These are phyloP conservation scores for Phialophora expanda DNA, from an alignment of 2,329 filamentous ascomycete genomes.

Conservation along the genomic window DNA sequence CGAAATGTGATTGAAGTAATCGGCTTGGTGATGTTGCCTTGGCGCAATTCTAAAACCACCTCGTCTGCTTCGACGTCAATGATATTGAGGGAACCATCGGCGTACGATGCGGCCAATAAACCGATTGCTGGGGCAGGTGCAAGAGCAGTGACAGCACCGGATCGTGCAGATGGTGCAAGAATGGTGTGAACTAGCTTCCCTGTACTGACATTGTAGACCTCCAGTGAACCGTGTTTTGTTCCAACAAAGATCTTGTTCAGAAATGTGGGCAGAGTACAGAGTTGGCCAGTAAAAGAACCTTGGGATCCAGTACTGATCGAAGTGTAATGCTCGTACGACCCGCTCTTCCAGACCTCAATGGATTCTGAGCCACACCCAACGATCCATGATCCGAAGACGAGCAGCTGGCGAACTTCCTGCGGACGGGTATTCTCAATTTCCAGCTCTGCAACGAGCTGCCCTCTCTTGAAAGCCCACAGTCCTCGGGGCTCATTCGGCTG, in stretches of 20 bases:
- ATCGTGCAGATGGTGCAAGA: slow-evolving; percentile 72
- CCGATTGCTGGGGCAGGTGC: slow-evolving; percentile 84
- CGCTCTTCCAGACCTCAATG: slow-evolving; percentile 87
- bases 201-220: slow-evolving; percentile 97
- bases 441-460: slow-evolving; percentile 80
- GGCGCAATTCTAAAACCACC: slow-evolving; percentile 59
- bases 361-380: slow-evolving; percentile 75
- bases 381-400: slow-evolving; percentile 90
- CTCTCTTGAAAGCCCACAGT: slow-evolving; percentile 89
- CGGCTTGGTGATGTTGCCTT: slow-evolving; percentile 46
- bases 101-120: slow-evolving; percentile 85
- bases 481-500: slow-evolving; percentile 63
- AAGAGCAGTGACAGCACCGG: slow-evolving; percentile 83
- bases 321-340: slow-evolving; percentile 86
- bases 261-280: slow-evolving; percentile 90
- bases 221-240: slow-evolving; percentile 82
- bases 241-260: slow-evolving; percentile 95
- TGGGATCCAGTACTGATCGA: slow-evolving; percentile 62
- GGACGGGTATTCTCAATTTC: slow-evolving; percentile 66
- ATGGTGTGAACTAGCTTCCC: slow-evolving; percentile 91
- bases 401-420: slow-evolving; percentile 73
- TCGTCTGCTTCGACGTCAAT: slow-evolving; percentile 83
- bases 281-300: slow-evolving; percentile 68
- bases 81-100: slow-evolving; percentile 76
- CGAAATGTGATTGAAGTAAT: slow-evolving; percentile 88